phyloP scores from a whole-genome alignment of 2,329 filamentous ascomycete species.

The Macrophomina pseudophaseolina region DNA sequence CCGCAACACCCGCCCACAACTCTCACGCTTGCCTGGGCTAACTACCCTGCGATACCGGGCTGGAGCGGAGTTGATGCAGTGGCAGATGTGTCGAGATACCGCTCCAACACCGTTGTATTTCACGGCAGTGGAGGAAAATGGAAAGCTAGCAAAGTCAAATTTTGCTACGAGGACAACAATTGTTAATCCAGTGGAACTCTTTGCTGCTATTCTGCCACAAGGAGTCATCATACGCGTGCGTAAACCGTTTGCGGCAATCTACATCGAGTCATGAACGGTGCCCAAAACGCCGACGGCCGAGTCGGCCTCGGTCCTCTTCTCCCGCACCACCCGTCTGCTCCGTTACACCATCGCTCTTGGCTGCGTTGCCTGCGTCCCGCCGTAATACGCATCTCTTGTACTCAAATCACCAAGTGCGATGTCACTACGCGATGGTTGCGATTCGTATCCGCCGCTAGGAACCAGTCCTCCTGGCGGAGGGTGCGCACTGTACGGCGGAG shows the following conservation, averaged over 20 bases:
- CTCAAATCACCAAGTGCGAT: conserved; percentile 17
- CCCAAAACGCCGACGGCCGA: conserved; percentile 14
- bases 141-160: background rate
- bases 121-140: background rate
- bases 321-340: background rate
- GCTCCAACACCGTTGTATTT: background rate
- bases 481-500: conserved; percentile 13
- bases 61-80: background rate
- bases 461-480: background rate
- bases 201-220: background rate
- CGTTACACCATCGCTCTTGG: conserved; percentile 14
- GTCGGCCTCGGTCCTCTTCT: background rate
- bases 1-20: background rate
- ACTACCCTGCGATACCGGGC: background rate
- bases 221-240: background rate
- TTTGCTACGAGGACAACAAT: conserved; percentile 3
- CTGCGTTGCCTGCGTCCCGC: conserved; percentile 8
- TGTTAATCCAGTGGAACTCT: conserved; percentile 2
- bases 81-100: background rate
- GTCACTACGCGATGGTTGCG: conserved; percentile 13
- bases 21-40: too few species aligned
- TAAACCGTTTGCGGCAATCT: conserved; percentile 2
- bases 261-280: conserved; percentile 7
- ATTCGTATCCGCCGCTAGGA: background rate
- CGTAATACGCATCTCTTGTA: background rate